Evolutionary conservation across 2,329 filamentous ascomycete genomes (phyloP), one percentile per base, ranked within the genome.

Genomic region (Scytalidium lignicola): DNA sequence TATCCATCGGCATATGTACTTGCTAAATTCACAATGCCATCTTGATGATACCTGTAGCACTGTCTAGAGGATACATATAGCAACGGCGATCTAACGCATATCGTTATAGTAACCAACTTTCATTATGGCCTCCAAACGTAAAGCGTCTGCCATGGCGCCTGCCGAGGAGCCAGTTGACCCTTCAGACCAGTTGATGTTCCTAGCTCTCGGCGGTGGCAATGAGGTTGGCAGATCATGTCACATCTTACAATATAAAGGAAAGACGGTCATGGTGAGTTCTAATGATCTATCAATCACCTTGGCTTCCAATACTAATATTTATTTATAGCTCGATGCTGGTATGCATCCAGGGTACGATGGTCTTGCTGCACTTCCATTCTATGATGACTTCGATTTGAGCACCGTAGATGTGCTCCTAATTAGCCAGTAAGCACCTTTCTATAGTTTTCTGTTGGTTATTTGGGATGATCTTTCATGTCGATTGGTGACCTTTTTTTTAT

Each of bases 201-300:
- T 96, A 48, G 95, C 90, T 62, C 74, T 99, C 32, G 93, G 93
- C 53, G 93, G 93, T 53, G 93, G 93, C 58, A 97, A 96, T 68
- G 93, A 99, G 71, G 93, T 99, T 54, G 93, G 93, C 47, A 80
- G 93, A 57, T 97, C 93, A 57, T 97, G 93, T 69, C 93, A 99
- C 67, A 96, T 99, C 60, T 84, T 99, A 52, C 90, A 97, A 65
- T 99, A 99, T 79, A 99, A 97, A 72, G 93, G 93, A 54, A 99
- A 99, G 71, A 97, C 92, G 5, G 90, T 99, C 58, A 99, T 99
- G 93, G 90, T 95, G 74, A 59, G 82, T 66, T 20, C 46, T 29
- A 20, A 50, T 44, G 41, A 23, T 28, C 22, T 28, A 37, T 17
- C 26, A 8, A 23, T 41, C 26, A 40, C 32, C 15, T 43, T 28